A percentile compares a stretch with the other conserved stretches of the same genome.
phyloP scores from a whole-genome alignment of 805 yeast species.

The Ogataea saltuana region DNA sequence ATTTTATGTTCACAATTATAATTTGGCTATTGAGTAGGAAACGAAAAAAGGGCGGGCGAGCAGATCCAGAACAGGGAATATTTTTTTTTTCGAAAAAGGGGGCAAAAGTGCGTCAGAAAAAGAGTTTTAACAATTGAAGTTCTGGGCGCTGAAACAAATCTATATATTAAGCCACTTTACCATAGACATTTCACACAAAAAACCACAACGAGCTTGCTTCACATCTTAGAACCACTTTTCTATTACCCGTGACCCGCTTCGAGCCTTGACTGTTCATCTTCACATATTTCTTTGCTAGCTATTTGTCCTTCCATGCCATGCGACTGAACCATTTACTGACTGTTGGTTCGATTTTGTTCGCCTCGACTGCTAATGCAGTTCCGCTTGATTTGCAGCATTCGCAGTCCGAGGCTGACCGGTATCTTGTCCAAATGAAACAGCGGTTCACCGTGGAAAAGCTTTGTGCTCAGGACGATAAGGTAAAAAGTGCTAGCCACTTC shows the following conservation, averaged over 20 bases:
- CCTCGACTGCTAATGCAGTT: slow-evolving; percentile 5
- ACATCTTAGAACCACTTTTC: neutral
- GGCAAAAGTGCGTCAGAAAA: neutral
- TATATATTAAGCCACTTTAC: no score
- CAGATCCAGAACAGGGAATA: slow-evolving; percentile 2
- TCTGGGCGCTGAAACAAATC: slow-evolving; percentile 2
- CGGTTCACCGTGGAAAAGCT: slow-evolving; percentile 51
- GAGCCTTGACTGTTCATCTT: neutral
- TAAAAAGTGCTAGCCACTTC: slow-evolving; percentile 41
- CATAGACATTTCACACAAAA: neutral
- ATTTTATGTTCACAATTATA: neutral
- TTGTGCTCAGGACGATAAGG: slow-evolving; percentile 43
- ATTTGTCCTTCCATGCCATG: neutral
- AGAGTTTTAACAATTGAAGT: no score
- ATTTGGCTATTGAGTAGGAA: slow-evolving; percentile 5
- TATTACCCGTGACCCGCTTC: no score
- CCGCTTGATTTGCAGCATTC: slow-evolving; percentile 6
- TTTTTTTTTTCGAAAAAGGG: neutral
- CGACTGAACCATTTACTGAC: neutral
- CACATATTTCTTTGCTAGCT: slow-evolving; percentile 6
- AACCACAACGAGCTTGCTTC: neutral
- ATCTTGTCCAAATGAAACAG: slow-evolving; percentile 53
- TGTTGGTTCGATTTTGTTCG: neutral
- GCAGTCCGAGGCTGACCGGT: slow-evolving; percentile 27
- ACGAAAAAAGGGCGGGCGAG: neutral